Evolutionary conservation across 495 filamentous ascomycete species (phyloP).

Genomic region (Geoglossum glabrum): DNA sequence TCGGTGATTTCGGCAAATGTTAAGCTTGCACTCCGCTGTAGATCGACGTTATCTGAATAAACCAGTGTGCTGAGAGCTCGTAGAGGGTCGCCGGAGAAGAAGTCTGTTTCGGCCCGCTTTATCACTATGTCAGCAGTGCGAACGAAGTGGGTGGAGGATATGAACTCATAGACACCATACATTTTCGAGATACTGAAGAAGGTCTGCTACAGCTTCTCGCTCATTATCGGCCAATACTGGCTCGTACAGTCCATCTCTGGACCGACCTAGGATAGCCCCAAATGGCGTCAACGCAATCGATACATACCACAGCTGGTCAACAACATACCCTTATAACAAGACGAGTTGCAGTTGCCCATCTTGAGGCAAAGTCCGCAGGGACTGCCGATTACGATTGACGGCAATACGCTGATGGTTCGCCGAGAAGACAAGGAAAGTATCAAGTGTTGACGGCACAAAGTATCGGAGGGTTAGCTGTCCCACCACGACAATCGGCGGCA

Average conservation of each 20-base stretch:
- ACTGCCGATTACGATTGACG: neutral
- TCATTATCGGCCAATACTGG: slow-evolving; percentile 90
- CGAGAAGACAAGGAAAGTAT: neutral
- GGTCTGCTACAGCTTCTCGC: slow-evolving; percentile 88
- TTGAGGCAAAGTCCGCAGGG: neutral
- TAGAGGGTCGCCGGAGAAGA: slow-evolving; percentile 94
- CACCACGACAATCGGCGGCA: neutral
- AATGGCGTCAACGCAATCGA: neutral
- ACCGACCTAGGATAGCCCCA: slow-evolving; percentile 35
- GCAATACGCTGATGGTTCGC: neutral
- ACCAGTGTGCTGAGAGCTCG: slow-evolving; percentile 86
- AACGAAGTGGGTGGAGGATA: neutral
- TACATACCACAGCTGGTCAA: neutral
- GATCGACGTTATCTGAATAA: slow-evolving; percentile 95
- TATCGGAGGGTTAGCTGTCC: neutral
- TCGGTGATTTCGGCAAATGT: slow-evolving; percentile 99
- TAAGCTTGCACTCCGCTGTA: slow-evolving; percentile 90
- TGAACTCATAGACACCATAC: slow-evolving; percentile 30
- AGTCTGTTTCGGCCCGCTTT: slow-evolving; percentile 84
- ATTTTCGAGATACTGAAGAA: slow-evolving; percentile 89
- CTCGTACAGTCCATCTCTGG: slow-evolving; percentile 87
- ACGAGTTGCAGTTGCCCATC: slow-evolving; percentile 6
- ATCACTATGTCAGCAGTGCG: neutral
- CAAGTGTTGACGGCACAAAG: neutral
- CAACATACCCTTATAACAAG: slow-evolving; percentile 1